phyloP scores from a whole-genome alignment of 179 eudicot genomes.

The Camellia oleifera region DNA sequence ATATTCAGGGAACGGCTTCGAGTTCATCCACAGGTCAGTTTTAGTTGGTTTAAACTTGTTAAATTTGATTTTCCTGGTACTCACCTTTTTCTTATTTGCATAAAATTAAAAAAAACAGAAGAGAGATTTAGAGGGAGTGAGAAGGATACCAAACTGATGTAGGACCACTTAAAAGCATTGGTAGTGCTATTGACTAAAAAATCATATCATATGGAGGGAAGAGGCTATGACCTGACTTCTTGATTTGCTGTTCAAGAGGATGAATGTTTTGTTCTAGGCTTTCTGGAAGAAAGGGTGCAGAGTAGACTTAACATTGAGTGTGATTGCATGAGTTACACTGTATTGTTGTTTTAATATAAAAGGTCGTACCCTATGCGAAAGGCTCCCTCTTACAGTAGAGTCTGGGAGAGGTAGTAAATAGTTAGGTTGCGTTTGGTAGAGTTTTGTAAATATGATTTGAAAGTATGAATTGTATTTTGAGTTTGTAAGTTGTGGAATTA shows the following conservation, averaged over 20 bases:
- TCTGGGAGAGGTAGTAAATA: no score
- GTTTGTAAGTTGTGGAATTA: no score
- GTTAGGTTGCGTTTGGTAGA: no score
- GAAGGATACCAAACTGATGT: background rate
- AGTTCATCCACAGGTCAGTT: constrained; percentile 92
- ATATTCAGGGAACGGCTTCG: constrained; percentile 87
- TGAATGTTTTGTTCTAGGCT: background rate
- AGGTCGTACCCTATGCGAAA: no score
- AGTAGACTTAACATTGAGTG: background rate
- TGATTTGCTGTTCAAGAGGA: background rate
- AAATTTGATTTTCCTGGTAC: background rate
- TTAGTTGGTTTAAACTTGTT: background rate
- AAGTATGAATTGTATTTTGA: no score
- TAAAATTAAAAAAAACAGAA: background rate
- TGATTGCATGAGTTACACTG: background rate
- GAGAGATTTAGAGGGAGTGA: background rate
- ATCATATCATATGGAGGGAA: background rate
- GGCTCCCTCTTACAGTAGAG: no score
- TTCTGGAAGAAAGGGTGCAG: background rate
- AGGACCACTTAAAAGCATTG: constrained; percentile 4
- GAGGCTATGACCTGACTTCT: background rate
- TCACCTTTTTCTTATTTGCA: background rate
- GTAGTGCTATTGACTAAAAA: background rate
- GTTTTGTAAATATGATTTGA: no score
- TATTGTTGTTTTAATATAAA: no score